These are phyloP conservation scores for Phaeotremella skinneri DNA, from an alignment of 768 basidiomycete genomes.

Conservation along the genomic window DNA sequence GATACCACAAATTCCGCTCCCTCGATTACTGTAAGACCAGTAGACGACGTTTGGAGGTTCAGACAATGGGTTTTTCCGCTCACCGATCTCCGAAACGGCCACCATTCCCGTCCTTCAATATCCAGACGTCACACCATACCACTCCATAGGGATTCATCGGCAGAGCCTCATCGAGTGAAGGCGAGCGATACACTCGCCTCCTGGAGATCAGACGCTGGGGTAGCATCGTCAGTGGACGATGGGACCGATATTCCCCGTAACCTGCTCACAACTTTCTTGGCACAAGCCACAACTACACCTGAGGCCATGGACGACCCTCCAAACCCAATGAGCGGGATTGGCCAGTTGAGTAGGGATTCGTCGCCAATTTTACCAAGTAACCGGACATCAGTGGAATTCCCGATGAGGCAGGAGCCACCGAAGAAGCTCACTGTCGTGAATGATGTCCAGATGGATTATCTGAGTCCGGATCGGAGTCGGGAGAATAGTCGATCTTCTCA, in stretches of 20 bases:
- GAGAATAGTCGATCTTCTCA: background rate
- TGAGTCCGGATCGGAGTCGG: background rate
- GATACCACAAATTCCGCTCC: background rate
- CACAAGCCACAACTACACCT: background rate
- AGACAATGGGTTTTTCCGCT: slow-evolving; percentile 18
- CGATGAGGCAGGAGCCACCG: slow-evolving; percentile 7
- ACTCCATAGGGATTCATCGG: background rate
- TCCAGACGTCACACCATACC: slow-evolving; percentile 18
- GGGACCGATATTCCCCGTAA: background rate
- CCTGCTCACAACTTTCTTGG: background rate
- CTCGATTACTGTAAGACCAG: background rate
- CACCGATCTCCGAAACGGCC: background rate
- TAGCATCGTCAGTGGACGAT: slow-evolving; percentile 11
- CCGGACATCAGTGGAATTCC: slow-evolving; percentile 20
- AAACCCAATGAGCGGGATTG: no score
- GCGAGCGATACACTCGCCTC: background rate
- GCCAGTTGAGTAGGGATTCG: background rate
- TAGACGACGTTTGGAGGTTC: slow-evolving; percentile 10
- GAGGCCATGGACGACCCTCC: background rate
- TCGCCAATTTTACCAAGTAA: background rate
- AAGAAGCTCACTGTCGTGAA: slow-evolving; percentile 10
- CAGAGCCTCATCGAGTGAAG: background rate
- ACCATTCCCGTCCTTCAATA: background rate
- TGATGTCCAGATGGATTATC: background rate
- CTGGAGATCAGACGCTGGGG: background rate